These are phyloP conservation scores for Teratosphaeria epicoccoides DNA, from an alignment of 2,329 filamentous ascomycete genomes.

Conservation along the genomic window DNA sequence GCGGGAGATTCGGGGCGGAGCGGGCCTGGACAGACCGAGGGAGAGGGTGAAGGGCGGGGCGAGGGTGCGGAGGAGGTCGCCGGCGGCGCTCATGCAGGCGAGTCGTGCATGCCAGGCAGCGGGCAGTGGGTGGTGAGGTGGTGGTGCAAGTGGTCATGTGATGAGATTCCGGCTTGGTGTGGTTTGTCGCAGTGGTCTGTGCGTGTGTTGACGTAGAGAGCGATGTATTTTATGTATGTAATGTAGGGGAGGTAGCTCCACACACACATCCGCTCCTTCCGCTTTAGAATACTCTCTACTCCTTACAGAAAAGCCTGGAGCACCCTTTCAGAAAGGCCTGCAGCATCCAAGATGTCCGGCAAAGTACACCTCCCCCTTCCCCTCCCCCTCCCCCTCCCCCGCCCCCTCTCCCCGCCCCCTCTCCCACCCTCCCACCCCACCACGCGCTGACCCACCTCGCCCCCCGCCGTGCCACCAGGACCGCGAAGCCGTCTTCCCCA, in stretches of 20 bases:
- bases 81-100: conserved; percentile 30
- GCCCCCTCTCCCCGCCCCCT: not conserved
- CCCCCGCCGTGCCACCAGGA: conserved; percentile 46
- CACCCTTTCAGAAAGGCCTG: too few relatives aligned
- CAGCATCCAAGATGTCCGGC: not conserved
- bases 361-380: not conserved
- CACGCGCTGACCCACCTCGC: not conserved
- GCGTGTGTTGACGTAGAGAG: not conserved
- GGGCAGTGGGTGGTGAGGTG: too few relatives aligned
- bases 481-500: conserved; percentile 93
- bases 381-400: not conserved
- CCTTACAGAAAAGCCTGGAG: too few relatives aligned
- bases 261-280: too few relatives aligned
- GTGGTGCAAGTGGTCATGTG: too few relatives aligned
- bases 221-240: too few relatives aligned
- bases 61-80: conserved; percentile 36
- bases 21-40: conserved; percentile 7
- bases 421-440: not conserved
- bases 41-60: conserved; percentile 20
- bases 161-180: not conserved
- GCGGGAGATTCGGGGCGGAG: not conserved
- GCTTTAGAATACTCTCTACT: too few relatives aligned
- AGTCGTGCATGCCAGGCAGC: too few relatives aligned
- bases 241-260: too few relatives aligned
- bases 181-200: not conserved